phyloP scores from a whole-genome alignment of 2,329 filamentous ascomycete species.

The Talaromyces islandicus region DNA sequence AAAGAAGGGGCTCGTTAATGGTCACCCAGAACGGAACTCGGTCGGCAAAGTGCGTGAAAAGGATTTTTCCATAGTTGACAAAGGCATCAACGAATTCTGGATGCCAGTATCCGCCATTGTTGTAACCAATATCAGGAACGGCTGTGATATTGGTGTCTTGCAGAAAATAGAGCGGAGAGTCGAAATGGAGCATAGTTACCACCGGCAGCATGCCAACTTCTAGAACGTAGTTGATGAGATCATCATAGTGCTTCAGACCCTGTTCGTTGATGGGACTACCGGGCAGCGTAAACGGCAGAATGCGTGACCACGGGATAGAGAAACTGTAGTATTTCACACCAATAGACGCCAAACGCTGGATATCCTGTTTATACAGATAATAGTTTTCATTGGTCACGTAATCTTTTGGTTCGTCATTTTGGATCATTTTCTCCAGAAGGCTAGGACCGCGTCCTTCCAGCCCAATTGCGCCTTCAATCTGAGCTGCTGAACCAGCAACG shows the following conservation, averaged over 20 bases:
- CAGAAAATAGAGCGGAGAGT: constrained; percentile 22
- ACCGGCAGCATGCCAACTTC: constrained; percentile 39
- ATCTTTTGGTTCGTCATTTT: constrained; percentile 30
- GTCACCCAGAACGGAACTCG: constrained; percentile 38
- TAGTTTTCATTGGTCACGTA: constrained; percentile 49
- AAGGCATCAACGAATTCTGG: constrained; percentile 36
- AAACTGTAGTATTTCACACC: constrained; percentile 39
- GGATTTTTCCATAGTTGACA: constrained; percentile 33
- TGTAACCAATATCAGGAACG: constrained; percentile 19
- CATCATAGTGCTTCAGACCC: constrained; percentile 44
- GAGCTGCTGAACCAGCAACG: constrained; percentile 36
- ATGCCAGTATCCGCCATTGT: constrained; percentile 30
- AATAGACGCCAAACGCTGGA: constrained; percentile 31
- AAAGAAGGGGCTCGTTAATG: constrained; percentile 36
- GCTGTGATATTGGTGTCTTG: constrained; percentile 12
- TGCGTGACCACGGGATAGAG: constrained; percentile 44
- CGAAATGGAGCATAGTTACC: constrained; percentile 36
- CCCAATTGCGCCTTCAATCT: constrained; percentile 40
- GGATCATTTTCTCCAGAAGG: constrained; percentile 33
- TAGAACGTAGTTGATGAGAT: constrained; percentile 40
- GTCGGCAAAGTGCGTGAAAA: constrained; percentile 33
- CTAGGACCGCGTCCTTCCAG: constrained; percentile 35
- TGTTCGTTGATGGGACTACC: constrained; percentile 42
- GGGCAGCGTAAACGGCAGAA: constrained; percentile 43
- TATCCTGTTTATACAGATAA: constrained; percentile 46